phyloP scores from a whole-genome alignment of 2,329 filamentous ascomycete species.

The Ampelomyces quisqualis region DNA sequence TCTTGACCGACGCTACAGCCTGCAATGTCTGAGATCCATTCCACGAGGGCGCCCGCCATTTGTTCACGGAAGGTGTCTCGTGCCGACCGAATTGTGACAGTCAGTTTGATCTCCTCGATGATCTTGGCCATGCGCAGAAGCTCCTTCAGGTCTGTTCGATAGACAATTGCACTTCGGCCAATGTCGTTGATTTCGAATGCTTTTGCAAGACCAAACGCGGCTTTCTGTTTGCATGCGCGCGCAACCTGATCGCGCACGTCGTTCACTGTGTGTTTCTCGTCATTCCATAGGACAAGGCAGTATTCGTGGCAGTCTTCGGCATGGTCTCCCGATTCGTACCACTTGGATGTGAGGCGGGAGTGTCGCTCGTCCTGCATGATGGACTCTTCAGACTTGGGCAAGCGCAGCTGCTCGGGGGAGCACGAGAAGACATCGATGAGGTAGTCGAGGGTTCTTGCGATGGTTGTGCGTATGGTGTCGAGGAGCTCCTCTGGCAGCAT shows the following conservation, averaged over 20 bases:
- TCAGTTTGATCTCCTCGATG: constrained; percentile 94
- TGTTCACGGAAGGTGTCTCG: constrained; percentile 95
- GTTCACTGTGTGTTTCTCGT: constrained; percentile 94
- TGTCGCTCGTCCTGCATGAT: constrained; percentile 78
- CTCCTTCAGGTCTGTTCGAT: constrained; percentile 68
- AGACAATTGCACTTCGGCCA: constrained; percentile 81
- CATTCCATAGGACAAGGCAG: constrained; percentile 90
- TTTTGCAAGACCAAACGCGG: constrained; percentile 67
- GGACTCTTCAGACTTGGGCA: constrained; percentile 78
- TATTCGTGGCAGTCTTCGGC: constrained; percentile 70
- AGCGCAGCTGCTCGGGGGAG: constrained; percentile 88
- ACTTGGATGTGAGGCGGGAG: constrained; percentile 73
- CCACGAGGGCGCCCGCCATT: constrained; percentile 97
- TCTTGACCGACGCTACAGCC: constrained; percentile 84
- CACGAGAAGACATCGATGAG: constrained; percentile 98
- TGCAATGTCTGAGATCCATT: constrained; percentile 92
- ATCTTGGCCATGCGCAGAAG: constrained; percentile 78
- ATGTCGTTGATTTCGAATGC: constrained; percentile 88
- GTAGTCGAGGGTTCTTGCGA: constrained; percentile 84
- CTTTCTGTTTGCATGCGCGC: constrained; percentile 76
- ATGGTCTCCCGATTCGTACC: constrained; percentile 65
- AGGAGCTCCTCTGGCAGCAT: constrained; percentile 72
- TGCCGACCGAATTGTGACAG: constrained; percentile 88
- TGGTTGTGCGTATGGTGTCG: constrained; percentile 78
- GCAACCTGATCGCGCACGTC: constrained; percentile 91